Evolutionary conservation across 2,329 filamentous ascomycete genomes (phyloP).

Genomic region (Cryphonectria nitschkei): DNA sequence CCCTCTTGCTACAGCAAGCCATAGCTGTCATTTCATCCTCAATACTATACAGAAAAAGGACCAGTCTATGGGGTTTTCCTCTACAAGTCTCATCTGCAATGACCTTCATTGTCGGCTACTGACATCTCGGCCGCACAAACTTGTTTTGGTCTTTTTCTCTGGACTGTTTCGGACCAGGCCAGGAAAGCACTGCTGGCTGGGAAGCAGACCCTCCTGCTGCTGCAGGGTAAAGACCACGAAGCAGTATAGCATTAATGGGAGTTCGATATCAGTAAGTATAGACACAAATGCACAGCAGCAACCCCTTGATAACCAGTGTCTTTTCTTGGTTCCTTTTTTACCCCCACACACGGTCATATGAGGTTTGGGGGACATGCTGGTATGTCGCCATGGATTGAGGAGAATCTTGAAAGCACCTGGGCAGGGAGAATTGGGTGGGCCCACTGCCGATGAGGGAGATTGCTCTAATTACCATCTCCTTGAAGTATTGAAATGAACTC

Average conservation of each 20-base stretch:
- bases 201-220: background rate
- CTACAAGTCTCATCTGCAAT: background rate
- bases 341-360: background rate
- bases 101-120: conserved; percentile 5
- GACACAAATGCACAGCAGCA: background rate
- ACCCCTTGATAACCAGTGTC: background rate
- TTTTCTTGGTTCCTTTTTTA: background rate
- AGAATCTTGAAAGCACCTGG: background rate
- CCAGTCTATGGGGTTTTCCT: background rate
- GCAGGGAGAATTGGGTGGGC: background rate
- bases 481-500: background rate
- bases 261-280: background rate
- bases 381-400: background rate
- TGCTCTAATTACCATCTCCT: background rate
- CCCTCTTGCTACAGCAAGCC: conserved; percentile 18
- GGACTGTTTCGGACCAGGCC: background rate
- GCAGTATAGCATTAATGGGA: background rate
- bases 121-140: background rate
- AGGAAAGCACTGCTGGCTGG: conserved; percentile 8
- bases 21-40: conserved; percentile 20
- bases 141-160: too few relatives aligned
- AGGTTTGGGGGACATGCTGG: background rate
- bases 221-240: background rate
- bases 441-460: background rate
- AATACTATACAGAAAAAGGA: background rate